Evolutionary conservation across 768 basidiomycete species (phyloP), one percentile per base, ranked within the genome.

Genomic region (Suillus tomentosus): DNA sequence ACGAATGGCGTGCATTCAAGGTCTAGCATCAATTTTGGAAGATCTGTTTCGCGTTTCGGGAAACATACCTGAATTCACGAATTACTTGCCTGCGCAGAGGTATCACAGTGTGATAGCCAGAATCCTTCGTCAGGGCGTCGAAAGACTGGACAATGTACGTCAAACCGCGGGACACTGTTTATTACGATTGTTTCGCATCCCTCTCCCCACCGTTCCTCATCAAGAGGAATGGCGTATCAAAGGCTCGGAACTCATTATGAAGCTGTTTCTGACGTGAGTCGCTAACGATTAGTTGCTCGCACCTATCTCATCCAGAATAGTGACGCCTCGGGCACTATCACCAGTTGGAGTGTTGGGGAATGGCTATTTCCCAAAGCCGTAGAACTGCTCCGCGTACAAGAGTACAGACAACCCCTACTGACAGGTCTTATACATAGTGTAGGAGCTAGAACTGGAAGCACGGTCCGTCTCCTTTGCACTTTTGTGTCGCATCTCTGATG

Each of bases 61-160:
- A 60, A 69, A 66, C n/a, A 69, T 85, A 37, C 70, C 79, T 1
- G 75, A 82, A 59, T 84, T 88, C 64, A 76, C 79, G n/a, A 76
- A 76, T 27, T 93, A 88, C 73, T 77, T 94, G 47, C 85, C 90
- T 19, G 77, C 86, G 7, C 70, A 77, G 22, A 82, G 79, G 63
- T 91, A 86, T 72, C 85, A 87, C 63, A 71, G 73, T 6, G 80
- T 84, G 15, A 73, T 95, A 54, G 83, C 82, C 15, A 87, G 88
- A 0, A 84, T 95, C 54, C 79, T 96, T 63, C 96, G 94, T 77
- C 95, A 96, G 72, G 91, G 92, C 5, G 87, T 92, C 36, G 96
- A 98, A 75, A 83, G 94, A 69, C 83, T 99, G 19, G 95, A 97
- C 73, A 94, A 90, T 71, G 92, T 98, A 57, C 84, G 96, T 53